phyloP scores from a whole-genome alignment of 2,329 filamentous ascomycete genomes.

The Aspergillus caelatus region DNA sequence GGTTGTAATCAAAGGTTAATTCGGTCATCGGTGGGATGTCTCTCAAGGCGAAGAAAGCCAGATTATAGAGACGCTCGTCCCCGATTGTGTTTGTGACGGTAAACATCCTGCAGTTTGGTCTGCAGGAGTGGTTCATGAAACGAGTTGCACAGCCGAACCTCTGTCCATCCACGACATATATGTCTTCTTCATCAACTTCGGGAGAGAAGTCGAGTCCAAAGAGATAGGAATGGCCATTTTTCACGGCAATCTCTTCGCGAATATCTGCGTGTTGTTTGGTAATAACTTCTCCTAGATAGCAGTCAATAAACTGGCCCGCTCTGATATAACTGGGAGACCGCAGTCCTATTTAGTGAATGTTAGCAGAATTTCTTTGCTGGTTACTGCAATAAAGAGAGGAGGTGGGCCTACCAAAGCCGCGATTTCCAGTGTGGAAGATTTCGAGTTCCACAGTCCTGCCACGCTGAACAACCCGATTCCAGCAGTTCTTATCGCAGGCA shows the following conservation, averaged over 20 bases:
- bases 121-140: constrained; percentile 54
- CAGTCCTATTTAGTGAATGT: constrained; percentile 33
- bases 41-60: constrained; percentile 51
- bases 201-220: constrained; percentile 46
- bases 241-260: constrained; percentile 36
- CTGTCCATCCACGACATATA: constrained; percentile 48
- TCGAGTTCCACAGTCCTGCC: constrained; percentile 44
- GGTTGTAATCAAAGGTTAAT: constrained; percentile 53
- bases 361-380: constrained; percentile 7
- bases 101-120: constrained; percentile 50
- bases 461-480: constrained; percentile 46
- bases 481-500: constrained; percentile 38
- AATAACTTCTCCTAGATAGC: constrained; percentile 50
- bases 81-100: constrained; percentile 45
- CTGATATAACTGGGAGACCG: constrained; percentile 41
- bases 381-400: not conserved
- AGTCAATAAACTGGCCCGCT: constrained; percentile 49
- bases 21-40: constrained; percentile 47
- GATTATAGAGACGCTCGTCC: constrained; percentile 46
- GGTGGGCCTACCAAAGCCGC: constrained; percentile 43
- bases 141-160: constrained; percentile 47
- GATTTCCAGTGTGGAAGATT: constrained; percentile 45
- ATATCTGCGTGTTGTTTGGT: constrained; percentile 38
- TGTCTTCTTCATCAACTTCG: constrained; percentile 25
- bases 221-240: constrained; percentile 43